Base-by-base conservation (phyloP, 495 filamentous ascomycete species). In the Aspergillus taichungensis region DNA sequence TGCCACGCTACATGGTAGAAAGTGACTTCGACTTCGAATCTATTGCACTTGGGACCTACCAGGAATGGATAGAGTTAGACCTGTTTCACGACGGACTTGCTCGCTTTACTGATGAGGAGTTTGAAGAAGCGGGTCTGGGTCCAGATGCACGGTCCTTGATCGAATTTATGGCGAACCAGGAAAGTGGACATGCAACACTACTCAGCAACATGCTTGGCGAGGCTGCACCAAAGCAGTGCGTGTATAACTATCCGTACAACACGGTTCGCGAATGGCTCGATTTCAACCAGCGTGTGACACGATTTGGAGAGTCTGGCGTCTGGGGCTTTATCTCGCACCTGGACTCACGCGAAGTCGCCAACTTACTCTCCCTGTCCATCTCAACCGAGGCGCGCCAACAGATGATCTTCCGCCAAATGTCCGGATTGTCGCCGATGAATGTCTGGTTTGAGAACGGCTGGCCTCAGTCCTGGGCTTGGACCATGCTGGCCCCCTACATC, bases 31-130 rank as follows among this genome's bases (percentile, higher is more conserved):
- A 88, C 54, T 88, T 78, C 57, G 65, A 87, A 46, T 87, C 83
- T 1, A 64, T 88, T 45, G 66, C 68, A 60, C 73, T 91, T 7
- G 83, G 71, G 6, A 66, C 89, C 2, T 87, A 88, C 53, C 82
- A 89, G 48, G 89, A 94, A 66, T 94, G 75, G 72, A 88, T 92
- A 49, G 88, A 95, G 61, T 69, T 94, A 0, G 89, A 94, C 56
- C 72, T 90, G 11, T 95, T 94, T 77, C 82, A 87, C 55, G 77
- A 87, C 57, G 87, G 83, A n/a, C 71, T 94, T 12, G 75, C 73
- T 1, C 76, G 71, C 0, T 94, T 91, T 66, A 76, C 76, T 1
- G 78, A 68, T 0, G 67, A 79, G 9, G 85, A 94, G 3, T 94
- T 91, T 54, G 65, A 74, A 13, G 74, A 64, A 0, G 82, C 77